Percentiles rank a stretch among this genome's conserved stretches.
Conservation (phyloP, 2,329 filamentous ascomycete species). For the Emergomyces orientalis region DNA sequence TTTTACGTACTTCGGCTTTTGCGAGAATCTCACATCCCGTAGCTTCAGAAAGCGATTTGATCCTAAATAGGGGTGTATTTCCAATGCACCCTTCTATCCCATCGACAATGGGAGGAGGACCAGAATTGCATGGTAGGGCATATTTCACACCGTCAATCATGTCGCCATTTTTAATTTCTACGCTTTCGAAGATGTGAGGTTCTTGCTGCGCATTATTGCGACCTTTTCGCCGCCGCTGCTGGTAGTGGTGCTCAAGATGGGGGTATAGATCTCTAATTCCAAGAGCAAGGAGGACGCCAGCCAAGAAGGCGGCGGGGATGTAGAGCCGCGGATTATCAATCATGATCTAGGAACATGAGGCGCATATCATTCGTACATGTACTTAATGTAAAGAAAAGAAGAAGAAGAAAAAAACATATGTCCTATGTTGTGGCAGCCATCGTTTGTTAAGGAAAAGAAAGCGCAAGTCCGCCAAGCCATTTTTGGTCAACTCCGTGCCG, state of each 20-base stretch:
- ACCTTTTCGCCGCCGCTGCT: conserved; percentile 32
- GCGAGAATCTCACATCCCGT: conserved; percentile 85
- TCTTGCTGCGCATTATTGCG: neutral
- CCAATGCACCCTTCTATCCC: conserved; percentile 91
- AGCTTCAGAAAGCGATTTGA: conserved; percentile 73
- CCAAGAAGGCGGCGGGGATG: conserved; percentile 55
- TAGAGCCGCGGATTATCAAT: conserved; percentile 24
- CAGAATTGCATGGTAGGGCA: conserved; percentile 20
- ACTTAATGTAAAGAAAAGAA: neutral
- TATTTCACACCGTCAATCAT: conserved; percentile 14
- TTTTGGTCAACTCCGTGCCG: conserved; percentile 6
- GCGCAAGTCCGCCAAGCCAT: conserved; percentile 3
- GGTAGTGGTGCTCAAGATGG: conserved; percentile 58
- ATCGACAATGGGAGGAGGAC: conserved; percentile 49
- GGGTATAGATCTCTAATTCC: conserved; percentile 71
- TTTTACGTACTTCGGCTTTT: conserved; percentile 64
- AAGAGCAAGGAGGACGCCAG: conserved; percentile 65
- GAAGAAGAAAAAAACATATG: neutral
- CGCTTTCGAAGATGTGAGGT: neutral
- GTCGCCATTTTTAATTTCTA: conserved; percentile 42
- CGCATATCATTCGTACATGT: neutral
- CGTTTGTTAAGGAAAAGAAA: neutral
- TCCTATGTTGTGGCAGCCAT: conserved; percentile 2
- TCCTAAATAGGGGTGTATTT: conserved; percentile 79
- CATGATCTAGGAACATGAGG: conserved; percentile 20